Conservation (phyloP, 2,329 filamentous ascomycete species). For the Whalleya microplaca region DNA sequence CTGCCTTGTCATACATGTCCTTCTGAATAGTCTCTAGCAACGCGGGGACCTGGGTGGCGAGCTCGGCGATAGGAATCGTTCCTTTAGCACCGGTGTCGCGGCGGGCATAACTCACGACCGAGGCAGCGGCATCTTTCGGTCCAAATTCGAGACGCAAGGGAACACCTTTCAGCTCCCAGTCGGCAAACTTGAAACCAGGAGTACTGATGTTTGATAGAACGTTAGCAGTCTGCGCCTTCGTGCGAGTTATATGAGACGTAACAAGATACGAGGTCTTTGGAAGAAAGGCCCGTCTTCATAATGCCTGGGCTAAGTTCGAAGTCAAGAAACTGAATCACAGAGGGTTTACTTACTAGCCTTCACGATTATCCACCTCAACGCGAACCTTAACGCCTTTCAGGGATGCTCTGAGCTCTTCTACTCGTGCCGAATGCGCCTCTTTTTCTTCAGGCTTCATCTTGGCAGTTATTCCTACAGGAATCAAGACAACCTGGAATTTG, state of each 20-base stretch:
- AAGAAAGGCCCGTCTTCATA: not conserved
- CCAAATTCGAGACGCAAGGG: constrained; percentile 94
- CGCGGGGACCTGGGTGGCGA: constrained; percentile 73
- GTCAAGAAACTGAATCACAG: not conserved
- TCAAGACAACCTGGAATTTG: constrained; percentile 81
- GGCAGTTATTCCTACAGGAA: constrained; percentile 91
- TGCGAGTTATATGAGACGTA: not conserved
- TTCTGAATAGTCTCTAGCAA: constrained; percentile 89
- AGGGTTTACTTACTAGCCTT: constrained; percentile 64
- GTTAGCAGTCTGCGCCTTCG: not conserved
- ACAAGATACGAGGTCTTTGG: not conserved
- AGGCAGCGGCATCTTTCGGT: constrained; percentile 87
- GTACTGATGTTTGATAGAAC: constrained; percentile 49
- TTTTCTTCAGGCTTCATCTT: constrained; percentile 82
- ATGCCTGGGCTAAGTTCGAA: not conserved
- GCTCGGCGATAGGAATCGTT: constrained; percentile 73
- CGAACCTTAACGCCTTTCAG: constrained; percentile 77
- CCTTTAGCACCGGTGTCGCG: constrained; percentile 87
- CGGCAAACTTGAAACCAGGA: constrained; percentile 97
- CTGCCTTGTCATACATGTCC: constrained; percentile 78
- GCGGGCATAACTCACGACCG: constrained; percentile 82
- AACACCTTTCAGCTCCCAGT: constrained; percentile 97
- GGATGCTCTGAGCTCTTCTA: constrained; percentile 70
- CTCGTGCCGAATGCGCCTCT: constrained; percentile 73
- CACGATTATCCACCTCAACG: constrained; percentile 79